A percentile compares a stretch with the other conserved stretches of the same genome.
Conservation (phyloP, 2,329 filamentous ascomycete species). For the Phialophora chinensis region DNA sequence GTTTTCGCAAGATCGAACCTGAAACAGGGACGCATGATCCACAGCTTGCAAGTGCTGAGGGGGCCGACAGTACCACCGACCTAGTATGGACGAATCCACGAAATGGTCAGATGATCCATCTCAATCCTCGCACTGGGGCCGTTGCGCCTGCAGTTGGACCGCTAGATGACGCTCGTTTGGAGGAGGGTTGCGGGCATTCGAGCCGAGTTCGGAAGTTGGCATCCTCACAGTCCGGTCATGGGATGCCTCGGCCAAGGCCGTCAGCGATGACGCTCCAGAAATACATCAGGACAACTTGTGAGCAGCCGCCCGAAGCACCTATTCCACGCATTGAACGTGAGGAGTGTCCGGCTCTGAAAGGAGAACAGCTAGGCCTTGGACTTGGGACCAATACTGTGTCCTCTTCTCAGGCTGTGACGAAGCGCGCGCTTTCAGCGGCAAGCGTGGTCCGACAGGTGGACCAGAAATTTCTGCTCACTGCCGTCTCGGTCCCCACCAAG, state of each 20-base stretch:
- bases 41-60: background rate
- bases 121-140: constrained; percentile 50
- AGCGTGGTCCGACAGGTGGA: constrained; percentile 83
- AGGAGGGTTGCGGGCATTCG: background rate
- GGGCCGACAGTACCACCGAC: constrained; percentile 47
- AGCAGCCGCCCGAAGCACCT: background rate
- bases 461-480: constrained; percentile 77
- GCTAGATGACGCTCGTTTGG: background rate
- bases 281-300: background rate
- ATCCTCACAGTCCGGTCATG: background rate
- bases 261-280: constrained; percentile 2
- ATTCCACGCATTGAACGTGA: background rate
- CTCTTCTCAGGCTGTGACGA: constrained; percentile 11
- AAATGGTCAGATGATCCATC: constrained; percentile 55
- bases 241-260: background rate
- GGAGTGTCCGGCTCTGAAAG: background rate
- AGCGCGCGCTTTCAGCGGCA: constrained; percentile 61
- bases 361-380: background rate
- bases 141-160: constrained; percentile 30
- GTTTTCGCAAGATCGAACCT: background rate
- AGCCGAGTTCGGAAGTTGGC: background rate
- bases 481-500: constrained; percentile 57
- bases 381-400: background rate
- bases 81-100: constrained; percentile 63
- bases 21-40: background rate